Conservation (phyloP, 2,329 filamentous ascomycete genomes). For the Cryphonectria japonica region DNA sequence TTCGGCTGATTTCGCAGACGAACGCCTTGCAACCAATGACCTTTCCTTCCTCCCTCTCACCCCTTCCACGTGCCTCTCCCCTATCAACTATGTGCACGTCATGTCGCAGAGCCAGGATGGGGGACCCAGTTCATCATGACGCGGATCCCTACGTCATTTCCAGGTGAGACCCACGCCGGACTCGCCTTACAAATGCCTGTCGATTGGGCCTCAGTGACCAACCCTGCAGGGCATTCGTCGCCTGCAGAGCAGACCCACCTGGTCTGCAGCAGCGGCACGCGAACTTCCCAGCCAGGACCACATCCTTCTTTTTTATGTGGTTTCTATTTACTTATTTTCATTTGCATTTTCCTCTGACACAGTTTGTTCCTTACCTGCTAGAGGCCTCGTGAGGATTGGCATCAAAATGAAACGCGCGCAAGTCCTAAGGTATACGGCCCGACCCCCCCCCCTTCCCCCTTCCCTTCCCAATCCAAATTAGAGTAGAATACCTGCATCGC, state of each 20-base stretch:
- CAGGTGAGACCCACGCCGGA: not conserved
- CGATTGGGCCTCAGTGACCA: not conserved
- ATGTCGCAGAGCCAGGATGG: not conserved
- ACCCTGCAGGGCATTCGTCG: not conserved
- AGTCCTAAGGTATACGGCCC: not conserved
- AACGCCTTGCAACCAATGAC: not conserved
- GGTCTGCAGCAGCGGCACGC: not conserved
- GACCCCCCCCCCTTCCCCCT: not conserved
- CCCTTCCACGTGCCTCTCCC: not conserved
- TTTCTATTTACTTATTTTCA: not conserved
- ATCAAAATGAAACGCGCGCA: not conserved
- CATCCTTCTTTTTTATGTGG: not conserved
- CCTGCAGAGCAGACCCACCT: conserved; percentile 5
- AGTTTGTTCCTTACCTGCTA: no score
- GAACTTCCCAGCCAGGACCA: not conserved
- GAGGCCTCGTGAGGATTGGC: not conserved
- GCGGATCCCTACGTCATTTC: conserved; percentile 18
- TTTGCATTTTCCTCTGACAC: no score
- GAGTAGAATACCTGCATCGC: not conserved
- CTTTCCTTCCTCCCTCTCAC: not conserved
- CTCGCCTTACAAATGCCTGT: not conserved
- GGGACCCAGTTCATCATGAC: conserved; percentile 6
- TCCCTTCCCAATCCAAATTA: not conserved
- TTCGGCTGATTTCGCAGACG: not conserved
- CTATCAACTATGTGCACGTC: conserved; percentile 3